Evolutionary conservation across 129 eudicot species (phyloP), one percentile per base, ranked within the genome.

Genomic region (Sambucus nigra): DNA sequence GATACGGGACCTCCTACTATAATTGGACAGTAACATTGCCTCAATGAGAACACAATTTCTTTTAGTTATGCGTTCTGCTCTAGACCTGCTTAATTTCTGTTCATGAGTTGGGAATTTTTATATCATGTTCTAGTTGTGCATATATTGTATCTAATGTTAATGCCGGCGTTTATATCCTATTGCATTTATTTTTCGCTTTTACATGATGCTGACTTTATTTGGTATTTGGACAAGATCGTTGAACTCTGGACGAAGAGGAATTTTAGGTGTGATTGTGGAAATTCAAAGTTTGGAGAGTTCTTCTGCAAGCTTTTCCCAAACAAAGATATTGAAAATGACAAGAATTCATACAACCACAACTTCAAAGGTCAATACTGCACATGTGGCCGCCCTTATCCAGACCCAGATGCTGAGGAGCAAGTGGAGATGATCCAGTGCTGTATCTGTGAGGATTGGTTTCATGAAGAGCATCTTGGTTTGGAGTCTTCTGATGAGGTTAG

Each of bases 171-270:
- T 17, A 13, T 40, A 22, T 56, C 40, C 17, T 42, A 38, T 25
- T 54, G 10, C 22, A 19, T 22, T 13, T 17, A 22, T 46, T 44
- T n/a, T 62, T 7, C 29, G 20, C 38, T 22, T 5, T 6, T 59
- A 14, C 31, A 20, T 65, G 23, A 46, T 65, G 52, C 28, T 47
- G 46, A 9, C 61, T 41, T 51, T 46, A 33, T 53, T 28, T 68
- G 51, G 44, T 44, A 6, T 16, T 51, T 50, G 42, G 47, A 25
- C 63, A 53, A 92, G 99, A 70, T 92, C 50, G 69, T 92, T 39
- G 99, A 92, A 69, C 69, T 92, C 42, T 92, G 99, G 99, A 92
- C 99, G 60, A 92, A 92, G 75, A 92, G 99, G 59, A 82, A 92
- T 53, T 92, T 92, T 44, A 82, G 81, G 72, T 92, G 99, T 71